phyloP scores from a whole-genome alignment of 768 basidiomycete genomes.

The Termitomyces sp. region DNA sequence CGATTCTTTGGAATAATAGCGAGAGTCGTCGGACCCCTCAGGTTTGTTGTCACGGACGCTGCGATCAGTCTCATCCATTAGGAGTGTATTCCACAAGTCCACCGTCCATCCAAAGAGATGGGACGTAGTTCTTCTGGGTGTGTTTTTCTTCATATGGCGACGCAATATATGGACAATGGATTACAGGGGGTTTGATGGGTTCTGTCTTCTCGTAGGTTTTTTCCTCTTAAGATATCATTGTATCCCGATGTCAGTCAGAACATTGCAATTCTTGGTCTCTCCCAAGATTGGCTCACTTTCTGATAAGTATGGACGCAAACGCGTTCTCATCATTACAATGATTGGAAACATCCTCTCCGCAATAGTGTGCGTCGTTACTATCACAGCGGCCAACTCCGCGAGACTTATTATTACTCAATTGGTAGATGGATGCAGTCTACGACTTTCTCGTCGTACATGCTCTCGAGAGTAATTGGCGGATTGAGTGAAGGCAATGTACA shows the following conservation, averaged over 20 bases:
- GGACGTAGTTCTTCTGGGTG: conserved; percentile 92
- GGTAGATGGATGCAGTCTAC: conserved; percentile 86
- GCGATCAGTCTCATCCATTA: conserved; percentile 54
- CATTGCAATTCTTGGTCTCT: conserved; percentile 79
- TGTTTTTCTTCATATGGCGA: conserved; percentile 9
- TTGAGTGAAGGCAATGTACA: conserved; percentile 98
- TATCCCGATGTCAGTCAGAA: conserved; percentile 41
- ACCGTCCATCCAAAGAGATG: conserved; percentile 65
- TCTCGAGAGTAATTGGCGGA: conserved; percentile 88
- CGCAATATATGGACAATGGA: not conserved
- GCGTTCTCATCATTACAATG: conserved; percentile 82
- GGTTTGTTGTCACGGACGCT: conserved; percentile 75
- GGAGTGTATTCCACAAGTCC: conserved; percentile 60
- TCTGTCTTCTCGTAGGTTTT: conserved; percentile 81
- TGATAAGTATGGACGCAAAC: conserved; percentile 87
- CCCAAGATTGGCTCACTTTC: conserved; percentile 80
- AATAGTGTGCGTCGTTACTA: conserved; percentile 49
- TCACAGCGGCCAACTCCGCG: not conserved
- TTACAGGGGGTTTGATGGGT: conserved; percentile 80
- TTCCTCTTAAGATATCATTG: conserved; percentile 9
- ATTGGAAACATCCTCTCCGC: conserved; percentile 92
- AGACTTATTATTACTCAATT: not conserved
- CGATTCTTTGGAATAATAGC: conserved; percentile 28
- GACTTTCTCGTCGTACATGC: conserved; percentile 83
- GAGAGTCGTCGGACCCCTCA: conserved; percentile 63